Evolutionary conservation across 1,284 basidiomycete genomes (phyloP).

Genomic region (Psilocybe mexicana): DNA sequence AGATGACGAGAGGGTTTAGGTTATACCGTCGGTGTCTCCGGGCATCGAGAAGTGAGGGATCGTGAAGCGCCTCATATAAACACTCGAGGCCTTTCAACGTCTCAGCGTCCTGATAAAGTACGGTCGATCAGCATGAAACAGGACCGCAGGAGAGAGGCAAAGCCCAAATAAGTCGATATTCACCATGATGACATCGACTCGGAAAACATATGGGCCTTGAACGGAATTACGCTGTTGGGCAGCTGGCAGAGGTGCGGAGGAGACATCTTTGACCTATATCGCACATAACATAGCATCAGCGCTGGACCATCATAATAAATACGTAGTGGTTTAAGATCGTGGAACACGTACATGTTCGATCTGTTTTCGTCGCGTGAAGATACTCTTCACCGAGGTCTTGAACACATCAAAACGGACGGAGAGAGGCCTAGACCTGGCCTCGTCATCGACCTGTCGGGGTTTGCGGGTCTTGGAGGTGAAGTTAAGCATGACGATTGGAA

Average conservation of each 20-base stretch:
- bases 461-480: constrained; percentile 3
- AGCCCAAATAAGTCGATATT: constrained; percentile 1
- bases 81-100: constrained; percentile 12
- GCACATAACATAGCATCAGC: not conserved
- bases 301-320: not conserved
- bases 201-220: not conserved
- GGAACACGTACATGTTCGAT: not conserved
- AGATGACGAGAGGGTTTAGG: constrained; percentile 10
- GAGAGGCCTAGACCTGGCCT: not conserved
- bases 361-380: constrained; percentile 5
- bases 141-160: not conserved
- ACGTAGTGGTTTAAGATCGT: not conserved
- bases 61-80: constrained; percentile 23
- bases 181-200: constrained; percentile 4
- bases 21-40: constrained; percentile 19
- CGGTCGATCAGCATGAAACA: not conserved
- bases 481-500: constrained; percentile 1
- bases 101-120: constrained; percentile 13
- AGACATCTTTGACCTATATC: not conserved
- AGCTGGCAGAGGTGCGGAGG: constrained; percentile 3
- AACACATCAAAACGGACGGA: not conserved
- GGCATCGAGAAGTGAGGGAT: constrained; percentile 25
- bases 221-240: not conserved
- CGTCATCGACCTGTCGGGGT: not conserved
- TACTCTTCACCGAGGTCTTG: constrained; percentile 5